Base-by-base conservation (phyloP, 192 early-diverging fungal species). In the Coemansia sp. region DNA sequence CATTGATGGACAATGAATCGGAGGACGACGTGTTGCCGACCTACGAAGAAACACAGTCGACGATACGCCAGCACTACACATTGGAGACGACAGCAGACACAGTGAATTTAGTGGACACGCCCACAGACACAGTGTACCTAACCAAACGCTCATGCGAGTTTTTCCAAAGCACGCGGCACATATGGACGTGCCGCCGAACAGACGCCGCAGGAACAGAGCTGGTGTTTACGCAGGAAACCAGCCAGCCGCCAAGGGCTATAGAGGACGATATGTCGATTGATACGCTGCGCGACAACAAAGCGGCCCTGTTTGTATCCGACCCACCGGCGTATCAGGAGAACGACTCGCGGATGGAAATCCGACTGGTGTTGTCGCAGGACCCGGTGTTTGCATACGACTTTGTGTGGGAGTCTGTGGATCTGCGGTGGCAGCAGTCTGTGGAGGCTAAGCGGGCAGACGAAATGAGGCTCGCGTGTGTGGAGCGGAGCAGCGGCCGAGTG, bases 31-130 rank as follows among this genome's bases (percentile, higher is more conserved):
- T 32, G 8, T 53, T 72, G 29, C 76, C 76, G 0, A 69, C 65
- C 0, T 79, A 79, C 56, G 76, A 79, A 22, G 76, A 79, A 14
- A 72, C 76, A 8, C 50, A n/a, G n/a, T n/a, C n/a, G n/a, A n/a
- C n/a, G n/a, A n/a, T n/a, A n/a, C n/a, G n/a, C n/a, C n/a, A n/a
- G n/a, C n/a, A n/a, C n/a, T n/a, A n/a, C n/a, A n/a, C n/a, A n/a
- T n/a, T 79, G 8, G 62, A 70, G 32, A 52, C 63, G 10, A 44
- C 38, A 22, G 37, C 58, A 12, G 70, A 65, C 22, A 72, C 70
- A 3, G 63, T 79, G 18, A 65, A 72, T 8, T 70, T 70, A 7
- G 26, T 63, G 0, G 65, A 67, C 44, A 15, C 18, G 0, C 69
- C 68, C 41, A 64, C 36, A 0, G 53, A 37, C 12, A 21, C 10